Evolutionary conservation across 2,329 filamentous ascomycete genomes (phyloP), one percentile per base, ranked within the genome.

Genomic region (Aspergillus sergii): DNA sequence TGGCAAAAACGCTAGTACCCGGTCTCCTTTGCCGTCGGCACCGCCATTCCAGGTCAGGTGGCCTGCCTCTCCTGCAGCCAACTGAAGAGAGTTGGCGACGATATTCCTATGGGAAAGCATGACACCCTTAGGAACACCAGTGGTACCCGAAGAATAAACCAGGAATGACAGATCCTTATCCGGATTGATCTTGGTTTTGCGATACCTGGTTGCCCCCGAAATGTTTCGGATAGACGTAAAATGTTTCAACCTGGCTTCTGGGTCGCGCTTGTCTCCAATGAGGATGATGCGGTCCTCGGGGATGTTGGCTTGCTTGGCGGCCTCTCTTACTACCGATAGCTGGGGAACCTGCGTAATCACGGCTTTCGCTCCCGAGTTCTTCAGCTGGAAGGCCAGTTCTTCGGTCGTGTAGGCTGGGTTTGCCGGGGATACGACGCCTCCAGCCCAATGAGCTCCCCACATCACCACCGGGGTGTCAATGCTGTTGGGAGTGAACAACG

Each of bases 141-240:
- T 97, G 0, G 94, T 98, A 9, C 94, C 94, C 9, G 90, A 94
- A 57, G 89, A 93, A 77, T 96, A 97, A 0, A 96, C 92, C 62
- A 97, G 79, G 72, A 95, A 96, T 0, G 92, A 90, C 30, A 95
- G 76, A 73, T 97, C 93, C 62, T 88, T 89, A 57, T 85, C 83
- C 0, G 92, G 87, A 56, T 91, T 83, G 58, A 93, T 79, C 69
- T 86, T 88, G 5, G 88, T 82, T 60, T 85, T 85, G 21, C 87
- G 83, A 71, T 86, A 88, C 67, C 86, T 83, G 3, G 83, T 81
- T 0, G 85, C 82, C 4, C 87, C 83, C 2, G 86, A 85, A 23
- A 87, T 85, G 68, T 91, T 89, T 60, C 88, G 82, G 21, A 94
- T 84, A 68, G 86, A 86, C 1, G 85, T 88, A 76, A 93, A 96